A percentile compares a stretch with the other conserved stretches of the same genome.
phyloP scores from a whole-genome alignment of 1,284 basidiomycete genomes.

The Heterobasidion irregulare region DNA sequence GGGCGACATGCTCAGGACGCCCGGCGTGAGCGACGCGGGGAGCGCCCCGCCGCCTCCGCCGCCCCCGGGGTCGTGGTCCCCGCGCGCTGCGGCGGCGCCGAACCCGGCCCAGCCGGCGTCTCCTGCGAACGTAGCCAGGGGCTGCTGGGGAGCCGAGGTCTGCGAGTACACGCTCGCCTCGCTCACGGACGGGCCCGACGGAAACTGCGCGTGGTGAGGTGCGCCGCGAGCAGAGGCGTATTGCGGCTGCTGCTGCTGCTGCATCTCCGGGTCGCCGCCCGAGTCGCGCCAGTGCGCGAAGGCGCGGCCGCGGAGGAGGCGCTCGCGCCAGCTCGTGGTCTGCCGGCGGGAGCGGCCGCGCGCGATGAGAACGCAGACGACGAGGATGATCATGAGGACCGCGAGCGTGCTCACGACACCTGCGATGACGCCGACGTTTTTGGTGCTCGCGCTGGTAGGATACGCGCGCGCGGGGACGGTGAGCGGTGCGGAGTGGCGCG shows the following conservation, averaged over 20 bases:
- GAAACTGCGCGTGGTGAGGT: no score
- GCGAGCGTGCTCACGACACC: constrained; percentile 2
- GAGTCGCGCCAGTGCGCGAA: not conserved
- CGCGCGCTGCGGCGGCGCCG: no score
- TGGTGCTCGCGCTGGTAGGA: not conserved
- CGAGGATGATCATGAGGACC: not conserved
- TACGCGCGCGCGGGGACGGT: not conserved
- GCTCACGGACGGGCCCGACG: no score
- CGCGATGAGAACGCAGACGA: not conserved
- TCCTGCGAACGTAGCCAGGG: no score
- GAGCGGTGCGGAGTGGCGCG: no score
- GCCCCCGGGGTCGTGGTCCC: no score
- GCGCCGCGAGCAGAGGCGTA: no score
- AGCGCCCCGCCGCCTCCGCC: no score
- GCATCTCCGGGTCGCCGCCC: not conserved
- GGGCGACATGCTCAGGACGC: not conserved
- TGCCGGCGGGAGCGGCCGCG: constrained; percentile 5
- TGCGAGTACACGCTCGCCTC: no score
- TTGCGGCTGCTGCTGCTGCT: no score
- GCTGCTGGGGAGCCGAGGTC: no score
- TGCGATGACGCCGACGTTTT: constrained; percentile 1
- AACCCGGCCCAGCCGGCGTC: no score
- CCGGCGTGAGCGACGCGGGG: not conserved
- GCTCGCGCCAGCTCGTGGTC: constrained; percentile 1
- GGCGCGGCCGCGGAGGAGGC: constrained; percentile 1